Evolutionary conservation across 2,329 filamentous ascomycete genomes (phyloP).

Genomic region (Fusarium piperis): DNA sequence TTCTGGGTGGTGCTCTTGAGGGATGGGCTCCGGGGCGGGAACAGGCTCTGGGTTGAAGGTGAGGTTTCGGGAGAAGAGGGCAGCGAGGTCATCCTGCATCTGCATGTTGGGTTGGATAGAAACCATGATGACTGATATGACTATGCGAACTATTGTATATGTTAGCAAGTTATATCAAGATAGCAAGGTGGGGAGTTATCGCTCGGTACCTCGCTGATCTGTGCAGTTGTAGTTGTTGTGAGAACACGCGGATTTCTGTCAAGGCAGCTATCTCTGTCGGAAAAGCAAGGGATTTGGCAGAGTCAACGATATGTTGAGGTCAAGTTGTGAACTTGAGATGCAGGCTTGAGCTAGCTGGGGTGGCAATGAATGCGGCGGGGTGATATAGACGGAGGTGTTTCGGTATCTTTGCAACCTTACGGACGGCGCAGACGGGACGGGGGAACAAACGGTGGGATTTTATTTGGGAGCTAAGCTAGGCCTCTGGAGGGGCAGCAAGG

Average conservation of each 20-base stretch:
- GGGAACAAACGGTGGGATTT: slow-evolving; percentile 31
- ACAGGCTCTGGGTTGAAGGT: slow-evolving; percentile 62
- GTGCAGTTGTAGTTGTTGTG: neutral
- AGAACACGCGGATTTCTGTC: neutral
- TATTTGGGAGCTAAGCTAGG: slow-evolving; percentile 42
- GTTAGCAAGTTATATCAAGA: slow-evolving; percentile 19
- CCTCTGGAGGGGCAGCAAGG: slow-evolving; percentile 25
- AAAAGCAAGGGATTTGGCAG: neutral
- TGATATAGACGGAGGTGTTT: slow-evolving; percentile 30
- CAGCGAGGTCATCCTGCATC: slow-evolving; percentile 83
- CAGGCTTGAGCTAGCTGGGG: slow-evolving; percentile 12
- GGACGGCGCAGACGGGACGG: slow-evolving; percentile 19
- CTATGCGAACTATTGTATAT: neutral
- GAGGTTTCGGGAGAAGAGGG: slow-evolving; percentile 81
- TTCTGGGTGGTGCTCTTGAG: slow-evolving; percentile 45
- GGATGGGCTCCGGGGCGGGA: slow-evolving; percentile 23
- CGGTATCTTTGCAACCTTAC: slow-evolving; percentile 27
- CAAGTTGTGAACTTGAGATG: slow-evolving; percentile 3
- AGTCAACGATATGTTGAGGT: slow-evolving; percentile 6
- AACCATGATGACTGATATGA: slow-evolving; percentile 46
- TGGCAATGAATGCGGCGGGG: slow-evolving; percentile 33
- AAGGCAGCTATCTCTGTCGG: neutral
- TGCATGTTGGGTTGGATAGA: slow-evolving; percentile 62
- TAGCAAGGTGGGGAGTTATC: slow-evolving; percentile 3
- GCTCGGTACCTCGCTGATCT: slow-evolving; percentile 21